A percentile compares a stretch with the other conserved stretches of the same genome.
These are phyloP conservation scores for Diutina catenulata DNA, from an alignment of 1,139 yeast species.

Conservation along the genomic window DNA sequence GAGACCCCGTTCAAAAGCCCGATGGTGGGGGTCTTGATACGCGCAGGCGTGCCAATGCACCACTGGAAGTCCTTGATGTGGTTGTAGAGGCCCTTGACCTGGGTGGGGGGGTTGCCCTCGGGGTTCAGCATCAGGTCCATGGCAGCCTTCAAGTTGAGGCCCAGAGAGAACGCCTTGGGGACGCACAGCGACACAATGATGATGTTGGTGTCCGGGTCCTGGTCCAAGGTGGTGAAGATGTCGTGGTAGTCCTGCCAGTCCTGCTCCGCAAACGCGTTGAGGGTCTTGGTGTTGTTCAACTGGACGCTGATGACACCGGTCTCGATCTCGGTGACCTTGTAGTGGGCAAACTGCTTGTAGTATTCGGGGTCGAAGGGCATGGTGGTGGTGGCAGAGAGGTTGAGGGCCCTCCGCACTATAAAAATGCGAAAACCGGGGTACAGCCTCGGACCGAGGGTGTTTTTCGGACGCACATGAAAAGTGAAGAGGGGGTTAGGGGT, in stretches of 20 bases:
- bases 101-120: constrained; percentile 12
- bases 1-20: constrained; percentile 33
- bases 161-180: constrained; percentile 53
- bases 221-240: constrained; percentile 36
- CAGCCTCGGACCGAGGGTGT: no score
- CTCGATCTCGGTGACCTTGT: constrained; percentile 27
- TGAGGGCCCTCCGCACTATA: no score
- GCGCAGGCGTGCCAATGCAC: constrained; percentile 36
- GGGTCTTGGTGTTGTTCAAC: constrained; percentile 49
- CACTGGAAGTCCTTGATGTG: constrained; percentile 49
- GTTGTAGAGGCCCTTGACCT: constrained; percentile 18
- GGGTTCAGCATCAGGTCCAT: constrained; percentile 9
- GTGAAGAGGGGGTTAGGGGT: no score
- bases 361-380: constrained; percentile 23
- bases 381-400: not conserved
- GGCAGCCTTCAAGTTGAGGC: constrained; percentile 46
- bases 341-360: constrained; percentile 24
- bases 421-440: no score
- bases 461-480: no score
- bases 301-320: constrained; percentile 47
- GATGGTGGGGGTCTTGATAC: constrained; percentile 38
- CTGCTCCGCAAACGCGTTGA: constrained; percentile 47
- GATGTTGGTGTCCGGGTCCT: constrained; percentile 34
- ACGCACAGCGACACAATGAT: constrained; percentile 45
- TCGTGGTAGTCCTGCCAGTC: constrained; percentile 46